Evolutionary conservation across 2,329 filamentous ascomycete species (phyloP), one percentile per base, ranked within the genome.

Genomic region (Fusarium coicis): DNA sequence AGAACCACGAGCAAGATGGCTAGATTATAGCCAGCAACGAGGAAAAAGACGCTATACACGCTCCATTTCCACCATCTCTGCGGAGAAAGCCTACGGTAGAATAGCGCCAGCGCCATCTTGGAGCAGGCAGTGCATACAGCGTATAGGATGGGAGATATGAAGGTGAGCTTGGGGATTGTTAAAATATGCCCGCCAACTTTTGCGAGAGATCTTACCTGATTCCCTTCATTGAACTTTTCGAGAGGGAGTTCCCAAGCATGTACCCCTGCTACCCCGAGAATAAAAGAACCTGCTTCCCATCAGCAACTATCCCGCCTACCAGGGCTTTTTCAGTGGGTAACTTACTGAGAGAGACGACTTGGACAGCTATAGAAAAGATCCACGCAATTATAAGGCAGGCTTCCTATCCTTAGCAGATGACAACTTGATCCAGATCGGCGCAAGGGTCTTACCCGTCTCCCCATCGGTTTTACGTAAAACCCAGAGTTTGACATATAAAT

Each of bases 41-140:
- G 61, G 5, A 75, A 73, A 2, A 83, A 76, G 0, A 77, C 74
- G 4, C 63, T 46, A 54, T 79, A 82, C 16, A 82, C 77, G 1
- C 76, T 74, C 30, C 74, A 68, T 23, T 79, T 80, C 70, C 82
- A 84, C 74, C 79, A 78, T 11, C 39, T 70, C 23, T 80, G 78
- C 0, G 83, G 82, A 3, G 81, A 83, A 5, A 85, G 74, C 15
- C 78, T 78, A 8, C 78, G 73, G 62, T 84, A 84, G 44, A 85
- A 83, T 10, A 83, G 73, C 21, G 83, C 77, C 15, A 85, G 78
- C 1, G 81, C 79, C 15, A 83, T 47, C 39, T 84, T 85, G 19
- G 81, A 80, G 44, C 80, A 79, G 21, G 78, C 79, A 15, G 79
- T 77, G 28, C 73, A 76, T 23, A 77, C 60, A 19, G 76, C 70